These are phyloP conservation scores for Apophysomyces elegans DNA, from an alignment of 371 early-diverging fungal genomes.

Conservation along the genomic window DNA sequence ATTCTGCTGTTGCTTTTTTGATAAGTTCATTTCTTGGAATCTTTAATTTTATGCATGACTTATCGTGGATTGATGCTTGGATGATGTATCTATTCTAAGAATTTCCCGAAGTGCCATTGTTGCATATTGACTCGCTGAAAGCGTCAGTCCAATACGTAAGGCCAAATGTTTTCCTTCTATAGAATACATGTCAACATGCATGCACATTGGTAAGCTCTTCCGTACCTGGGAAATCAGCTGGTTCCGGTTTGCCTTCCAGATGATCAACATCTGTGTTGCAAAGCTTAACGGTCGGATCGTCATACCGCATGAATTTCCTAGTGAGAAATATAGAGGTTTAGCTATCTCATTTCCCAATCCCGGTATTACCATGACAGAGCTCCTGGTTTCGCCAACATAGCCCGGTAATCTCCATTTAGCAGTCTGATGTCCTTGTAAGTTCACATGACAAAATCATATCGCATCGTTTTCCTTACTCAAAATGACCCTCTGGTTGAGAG, in stretches of 20 bases:
- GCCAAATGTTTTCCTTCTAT: slow-evolving; percentile 75
- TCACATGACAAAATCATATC: background rate
- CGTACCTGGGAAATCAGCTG: slow-evolving; percentile 39
- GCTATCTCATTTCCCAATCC: slow-evolving; percentile 8
- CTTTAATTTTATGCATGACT: slow-evolving; percentile 23
- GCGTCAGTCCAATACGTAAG: slow-evolving; percentile 75
- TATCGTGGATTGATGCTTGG: slow-evolving; percentile 33
- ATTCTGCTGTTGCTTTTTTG: background rate
- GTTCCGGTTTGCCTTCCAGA: slow-evolving; percentile 55
- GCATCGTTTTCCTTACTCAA: background rate
- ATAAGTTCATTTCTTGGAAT: too few species aligned
- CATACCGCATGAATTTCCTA: slow-evolving; percentile 58
- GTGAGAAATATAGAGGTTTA: slow-evolving; percentile 18
- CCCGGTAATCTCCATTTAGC: slow-evolving; percentile 84
- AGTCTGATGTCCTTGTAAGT: slow-evolving; percentile 40
- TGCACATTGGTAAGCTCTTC: background rate
- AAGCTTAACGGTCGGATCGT: slow-evolving; percentile 65
- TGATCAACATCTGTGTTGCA: slow-evolving; percentile 75
- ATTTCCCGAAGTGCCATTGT: slow-evolving; percentile 97
- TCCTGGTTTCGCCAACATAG: slow-evolving; percentile 56
- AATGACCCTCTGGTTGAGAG: slow-evolving; percentile 12
- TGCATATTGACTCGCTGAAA: slow-evolving; percentile 90
- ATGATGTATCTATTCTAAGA: slow-evolving; percentile 79
- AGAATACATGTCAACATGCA: background rate
- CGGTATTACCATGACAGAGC: slow-evolving; percentile 44